These are phyloP conservation scores for Aspergillus sparsus DNA, from an alignment of 495 filamentous ascomycete genomes.

Conservation along the genomic window DNA sequence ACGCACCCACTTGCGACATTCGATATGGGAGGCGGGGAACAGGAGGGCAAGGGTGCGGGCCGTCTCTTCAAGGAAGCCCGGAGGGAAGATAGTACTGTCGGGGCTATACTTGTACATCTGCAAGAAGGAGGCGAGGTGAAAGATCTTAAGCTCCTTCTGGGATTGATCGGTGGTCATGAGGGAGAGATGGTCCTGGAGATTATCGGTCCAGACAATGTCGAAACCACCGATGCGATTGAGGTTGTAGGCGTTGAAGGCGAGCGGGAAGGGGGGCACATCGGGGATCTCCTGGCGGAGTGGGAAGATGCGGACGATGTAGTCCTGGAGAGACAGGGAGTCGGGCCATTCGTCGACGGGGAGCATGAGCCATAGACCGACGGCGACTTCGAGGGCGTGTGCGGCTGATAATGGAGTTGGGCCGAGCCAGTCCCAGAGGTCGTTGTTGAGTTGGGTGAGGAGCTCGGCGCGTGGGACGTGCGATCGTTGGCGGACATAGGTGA, in stretches of 20 bases:
- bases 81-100: constrained; percentile 20
- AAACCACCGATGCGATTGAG: constrained; percentile 17
- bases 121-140: constrained; percentile 16
- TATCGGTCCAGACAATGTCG: constrained; percentile 20
- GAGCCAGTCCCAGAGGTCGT: constrained; percentile 3
- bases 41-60: constrained; percentile 26
- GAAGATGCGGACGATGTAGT: constrained; percentile 9
- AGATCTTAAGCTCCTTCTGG: constrained; percentile 15
- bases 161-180: constrained; percentile 2
- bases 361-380: constrained; percentile 11
- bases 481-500: constrained; percentile 5
- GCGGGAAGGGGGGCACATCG: constrained; percentile 10
- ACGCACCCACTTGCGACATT: constrained; percentile 21
- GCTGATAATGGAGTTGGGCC: constrained; percentile 2
- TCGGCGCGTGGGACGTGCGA: constrained; percentile 5
- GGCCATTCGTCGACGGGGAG: constrained; percentile 15
- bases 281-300: constrained; percentile 1
- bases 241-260: constrained; percentile 16
- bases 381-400: constrained; percentile 6
- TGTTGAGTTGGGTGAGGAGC: constrained; percentile 1
- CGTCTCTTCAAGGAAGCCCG: constrained; percentile 28
- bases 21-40: constrained; percentile 22
- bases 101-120: constrained; percentile 8
- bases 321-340: constrained; percentile 9
- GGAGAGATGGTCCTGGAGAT: constrained; percentile 17